Evolutionary conservation across 306 rosid species (phyloP).

Genomic region (Trifolium repens): DNA sequence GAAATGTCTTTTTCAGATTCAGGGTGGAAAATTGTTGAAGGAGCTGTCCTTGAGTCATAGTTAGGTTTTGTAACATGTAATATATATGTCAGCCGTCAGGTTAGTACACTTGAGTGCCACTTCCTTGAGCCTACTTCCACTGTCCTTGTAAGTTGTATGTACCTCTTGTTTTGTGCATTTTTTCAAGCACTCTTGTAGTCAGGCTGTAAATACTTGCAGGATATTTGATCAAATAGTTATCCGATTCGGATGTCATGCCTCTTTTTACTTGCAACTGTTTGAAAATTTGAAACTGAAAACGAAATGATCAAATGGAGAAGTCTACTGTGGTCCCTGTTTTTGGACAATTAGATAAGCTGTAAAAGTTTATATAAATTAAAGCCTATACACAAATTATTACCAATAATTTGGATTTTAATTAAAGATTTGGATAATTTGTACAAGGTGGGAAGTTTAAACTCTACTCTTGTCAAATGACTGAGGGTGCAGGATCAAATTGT

Average conservation of each 20-base stretch:
- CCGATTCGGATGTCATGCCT: neutral
- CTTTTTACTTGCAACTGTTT: slow-evolving; percentile 5
- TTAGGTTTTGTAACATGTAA: slow-evolving; percentile 28
- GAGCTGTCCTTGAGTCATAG: slow-evolving; percentile 86
- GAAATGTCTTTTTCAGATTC: slow-evolving; percentile 71
- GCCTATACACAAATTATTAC: too few species aligned
- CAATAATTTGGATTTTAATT: too few species aligned
- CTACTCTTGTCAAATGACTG: neutral
- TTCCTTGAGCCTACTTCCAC: slow-evolving; percentile 5
- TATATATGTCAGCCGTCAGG: slow-evolving; percentile 35
- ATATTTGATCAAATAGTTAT: slow-evolving; percentile 11
- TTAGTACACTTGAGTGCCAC: slow-evolving; percentile 33
- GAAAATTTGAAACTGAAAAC: slow-evolving; percentile 6
- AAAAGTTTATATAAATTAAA: too few species aligned
- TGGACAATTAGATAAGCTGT: neutral
- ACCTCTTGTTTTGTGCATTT: slow-evolving; percentile 4
- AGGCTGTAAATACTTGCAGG: slow-evolving; percentile 38
- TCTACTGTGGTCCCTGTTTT: slow-evolving; percentile 1
- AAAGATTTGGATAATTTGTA: neutral
- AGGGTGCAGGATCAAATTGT: neutral
- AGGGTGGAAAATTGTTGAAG: slow-evolving; percentile 91
- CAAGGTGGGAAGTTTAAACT: too few species aligned
- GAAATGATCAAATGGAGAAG: slow-evolving; percentile 4
- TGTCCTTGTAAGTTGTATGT: slow-evolving; percentile 25
- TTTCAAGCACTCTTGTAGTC: slow-evolving; percentile 22